Evolutionary conservation across 352 stramenopile genomes (phyloP).

Genomic region (Sclerospora graminicola): DNA sequence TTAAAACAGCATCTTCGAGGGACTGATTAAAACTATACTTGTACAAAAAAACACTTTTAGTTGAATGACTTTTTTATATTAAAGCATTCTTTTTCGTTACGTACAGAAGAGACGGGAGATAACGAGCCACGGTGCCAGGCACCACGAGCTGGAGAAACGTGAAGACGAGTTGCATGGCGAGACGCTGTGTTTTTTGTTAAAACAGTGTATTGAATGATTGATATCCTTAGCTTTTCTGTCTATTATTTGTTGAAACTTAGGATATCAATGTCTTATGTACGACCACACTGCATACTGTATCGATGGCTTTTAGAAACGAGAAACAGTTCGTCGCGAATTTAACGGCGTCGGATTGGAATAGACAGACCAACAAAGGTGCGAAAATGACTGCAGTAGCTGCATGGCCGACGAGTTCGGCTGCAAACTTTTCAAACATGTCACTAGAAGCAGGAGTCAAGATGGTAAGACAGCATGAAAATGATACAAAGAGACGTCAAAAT

Average conservation of each 20-base stretch:
- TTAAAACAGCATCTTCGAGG: slow-evolving; percentile 41
- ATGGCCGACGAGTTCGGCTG: slow-evolving; percentile 32
- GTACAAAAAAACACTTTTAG: background rate
- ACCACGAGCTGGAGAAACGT: slow-evolving; percentile 20
- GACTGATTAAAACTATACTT: slow-evolving; percentile 16
- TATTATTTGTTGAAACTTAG: too few species aligned
- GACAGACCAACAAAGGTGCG: background rate
- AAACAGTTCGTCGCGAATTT: too few species aligned
- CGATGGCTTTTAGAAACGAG: slow-evolving; percentile 19
- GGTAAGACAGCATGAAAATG: slow-evolving; percentile 10
- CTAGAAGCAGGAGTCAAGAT: slow-evolving; percentile 28
- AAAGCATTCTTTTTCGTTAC: background rate
- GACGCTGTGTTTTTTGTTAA: too few species aligned
- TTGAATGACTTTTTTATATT: background rate
- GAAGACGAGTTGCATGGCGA: slow-evolving; percentile 13
- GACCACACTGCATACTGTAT: background rate
- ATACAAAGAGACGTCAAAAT: background rate
- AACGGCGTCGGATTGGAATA: too few species aligned
- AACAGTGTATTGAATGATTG: too few species aligned
- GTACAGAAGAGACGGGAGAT: slow-evolving; percentile 13
- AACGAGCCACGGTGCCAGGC: slow-evolving; percentile 9
- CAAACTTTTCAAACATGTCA: slow-evolving; percentile 26
- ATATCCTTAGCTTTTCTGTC: too few species aligned
- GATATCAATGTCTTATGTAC: too few species aligned
- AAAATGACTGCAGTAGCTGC: background rate